Evolutionary conservation across 768 basidiomycete species (phyloP), one percentile per base, ranked within the genome.

Genomic region (Podaxis sp.): DNA sequence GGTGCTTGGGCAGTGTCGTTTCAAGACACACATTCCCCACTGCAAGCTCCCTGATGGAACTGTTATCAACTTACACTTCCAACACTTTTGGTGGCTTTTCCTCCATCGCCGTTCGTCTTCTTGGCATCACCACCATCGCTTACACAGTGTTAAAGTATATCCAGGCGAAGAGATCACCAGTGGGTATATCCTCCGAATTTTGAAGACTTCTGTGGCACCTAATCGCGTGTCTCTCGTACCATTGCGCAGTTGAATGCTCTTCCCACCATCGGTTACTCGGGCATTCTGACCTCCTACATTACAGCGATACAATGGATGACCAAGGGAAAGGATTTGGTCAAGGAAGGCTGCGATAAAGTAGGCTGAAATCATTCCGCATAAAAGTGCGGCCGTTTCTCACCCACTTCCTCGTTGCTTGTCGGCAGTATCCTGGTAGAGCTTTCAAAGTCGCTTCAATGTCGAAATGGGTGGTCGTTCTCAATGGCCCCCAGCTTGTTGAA

Each of bases 401-500:
- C 62, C 1, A 40, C 65, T n/a, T n/a, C 56, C 61, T 18, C 60
- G 59, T 18, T 21, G 56, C 64, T 1, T 62, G 14, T 32, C 4
- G 7, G 36, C 21, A 70, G 70, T 68, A 68, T 54, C 61, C 59
- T 48, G 68, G 69, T 44, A 57, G 59, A n/a, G 55, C 66, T 4
- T 74, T 72, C 66, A 72, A 67, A 62, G n/a, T 72, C 1, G 64
- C 69, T 5, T 55, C 62, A 13, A 50, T 65, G 13, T 68, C 66
- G n/a, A 62, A 64, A 21, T 83, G 82, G 82, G 56, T 68, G 0
- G 73, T 83, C 42, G 44, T 84, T 21, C 50, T 78, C 1, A 67
- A 66, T 21, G 69, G 68, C 11, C 67, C 62, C 0, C 58, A 67
- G 18, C 61, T 72, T 3, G 65, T 79, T 44, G 74, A 80, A 4